Evolutionary conservation across 1,139 yeast genomes (phyloP).

Genomic region (Yamadazyma jaroonii): DNA sequence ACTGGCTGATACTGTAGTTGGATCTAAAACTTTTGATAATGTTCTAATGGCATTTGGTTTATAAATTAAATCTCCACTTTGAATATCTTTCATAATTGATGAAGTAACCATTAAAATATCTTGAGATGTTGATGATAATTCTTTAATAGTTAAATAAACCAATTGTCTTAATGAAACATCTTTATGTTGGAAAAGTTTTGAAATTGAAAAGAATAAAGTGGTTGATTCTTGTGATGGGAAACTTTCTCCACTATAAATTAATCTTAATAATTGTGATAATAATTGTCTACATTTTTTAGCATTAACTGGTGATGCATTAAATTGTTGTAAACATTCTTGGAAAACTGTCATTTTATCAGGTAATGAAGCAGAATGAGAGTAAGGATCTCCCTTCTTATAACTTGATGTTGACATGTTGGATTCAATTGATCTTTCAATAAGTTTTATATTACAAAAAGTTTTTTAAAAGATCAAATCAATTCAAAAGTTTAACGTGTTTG

Average conservation of each 20-base stretch:
- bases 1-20: conserved; percentile 88
- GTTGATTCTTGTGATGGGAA: conserved; percentile 92
- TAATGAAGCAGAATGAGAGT: conserved; percentile 48
- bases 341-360: conserved; percentile 97
- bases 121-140: conserved; percentile 77
- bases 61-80: conserved; percentile 79
- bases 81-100: conserved; percentile 96
- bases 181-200: conserved; percentile 91
- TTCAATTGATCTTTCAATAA: not conserved
- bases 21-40: conserved; percentile 83
- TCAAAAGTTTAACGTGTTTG: conserved; percentile 12
- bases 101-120: conserved; percentile 97
- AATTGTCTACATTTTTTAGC: conserved; percentile 82
- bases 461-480: not conserved
- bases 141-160: conserved; percentile 92
- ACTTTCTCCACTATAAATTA: conserved; percentile 78
- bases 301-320: conserved; percentile 88
- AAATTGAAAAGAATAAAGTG: conserved; percentile 86
- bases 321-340: conserved; percentile 91
- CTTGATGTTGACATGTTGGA: conserved; percentile 60
- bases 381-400: conserved; percentile 81
- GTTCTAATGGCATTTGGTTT: conserved; percentile 96
- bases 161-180: conserved; percentile 89
- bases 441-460: too few relatives aligned
- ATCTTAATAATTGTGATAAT: conserved; percentile 68